These are phyloP conservation scores for Fonsecaea nubica DNA, from an alignment of 2,329 filamentous ascomycete species.

Conservation along the genomic window DNA sequence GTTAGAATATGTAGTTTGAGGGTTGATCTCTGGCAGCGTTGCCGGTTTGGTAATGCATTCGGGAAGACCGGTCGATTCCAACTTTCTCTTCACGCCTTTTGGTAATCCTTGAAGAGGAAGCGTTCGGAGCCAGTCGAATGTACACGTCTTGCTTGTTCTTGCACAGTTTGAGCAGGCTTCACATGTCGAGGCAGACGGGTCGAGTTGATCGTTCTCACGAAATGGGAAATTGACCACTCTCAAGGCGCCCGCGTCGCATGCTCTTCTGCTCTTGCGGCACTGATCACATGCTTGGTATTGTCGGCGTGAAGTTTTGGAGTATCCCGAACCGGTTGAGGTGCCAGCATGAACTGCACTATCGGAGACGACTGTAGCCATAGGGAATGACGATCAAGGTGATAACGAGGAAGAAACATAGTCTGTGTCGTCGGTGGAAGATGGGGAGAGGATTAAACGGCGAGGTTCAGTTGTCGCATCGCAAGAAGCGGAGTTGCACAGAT, in stretches of 20 bases:
- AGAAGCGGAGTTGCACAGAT: constrained; percentile 23
- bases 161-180: constrained; percentile 51
- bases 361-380: constrained; percentile 11
- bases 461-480: constrained; percentile 17
- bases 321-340: constrained; percentile 16
- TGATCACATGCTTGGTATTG: constrained; percentile 48
- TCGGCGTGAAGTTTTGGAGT: constrained; percentile 42
- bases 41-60: background rate
- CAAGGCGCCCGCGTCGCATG: constrained; percentile 33
- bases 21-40: background rate
- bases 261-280: constrained; percentile 33
- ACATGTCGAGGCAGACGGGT: constrained; percentile 9
- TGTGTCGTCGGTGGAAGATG: background rate
- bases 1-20: constrained; percentile 5
- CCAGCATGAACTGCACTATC: background rate
- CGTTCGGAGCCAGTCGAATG: constrained; percentile 52
- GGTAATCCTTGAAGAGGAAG: constrained; percentile 40
- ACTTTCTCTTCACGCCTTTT: constrained; percentile 32
- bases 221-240: constrained; percentile 30
- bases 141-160: constrained; percentile 54
- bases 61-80: constrained; percentile 24
- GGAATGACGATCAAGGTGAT: background rate
- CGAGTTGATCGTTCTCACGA: constrained; percentile 29
- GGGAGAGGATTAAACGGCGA: constrained; percentile 6
- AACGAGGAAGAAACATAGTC: background rate